phyloP scores from a whole-genome alignment of 2,329 filamentous ascomycete genomes.

The Esteya vermicola region DNA sequence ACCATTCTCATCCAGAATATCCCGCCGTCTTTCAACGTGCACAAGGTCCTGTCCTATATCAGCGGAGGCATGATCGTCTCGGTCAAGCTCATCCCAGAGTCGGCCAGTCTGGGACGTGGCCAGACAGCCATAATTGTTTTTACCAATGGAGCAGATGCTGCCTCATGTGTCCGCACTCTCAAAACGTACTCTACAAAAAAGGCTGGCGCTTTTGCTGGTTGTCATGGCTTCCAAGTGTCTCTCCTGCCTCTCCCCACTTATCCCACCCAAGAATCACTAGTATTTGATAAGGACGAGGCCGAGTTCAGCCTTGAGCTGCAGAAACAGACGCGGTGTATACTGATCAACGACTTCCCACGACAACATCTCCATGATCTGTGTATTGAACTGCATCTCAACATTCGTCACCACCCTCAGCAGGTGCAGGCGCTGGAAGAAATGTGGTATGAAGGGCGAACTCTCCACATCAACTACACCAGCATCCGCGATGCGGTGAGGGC shows the following conservation, averaged over 20 bases:
- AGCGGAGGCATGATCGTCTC: constrained; percentile 6
- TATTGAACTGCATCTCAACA: constrained; percentile 5
- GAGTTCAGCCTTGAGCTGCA: background rate
- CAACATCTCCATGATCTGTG: constrained; percentile 6
- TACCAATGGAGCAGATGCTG: constrained; percentile 4
- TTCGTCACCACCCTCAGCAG: background rate
- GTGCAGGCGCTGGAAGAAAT: constrained; percentile 7
- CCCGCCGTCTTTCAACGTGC: constrained; percentile 1
- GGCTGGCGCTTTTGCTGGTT: background rate
- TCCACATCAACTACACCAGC: constrained; percentile 9
- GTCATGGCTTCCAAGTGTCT: background rate
- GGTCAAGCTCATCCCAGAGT: constrained; percentile 2
- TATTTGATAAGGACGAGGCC: background rate
- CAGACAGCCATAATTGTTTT: constrained; percentile 8
- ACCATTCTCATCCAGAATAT: constrained; percentile 8
- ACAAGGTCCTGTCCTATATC: constrained; percentile 7
- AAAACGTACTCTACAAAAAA: background rate
- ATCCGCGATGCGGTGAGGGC: constrained; percentile 7
- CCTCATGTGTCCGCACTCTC: background rate
- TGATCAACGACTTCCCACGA: constrained; percentile 6
- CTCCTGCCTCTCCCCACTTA: constrained; percentile 7
- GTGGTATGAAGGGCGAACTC: constrained; percentile 6
- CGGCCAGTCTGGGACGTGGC: background rate
- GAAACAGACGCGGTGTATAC: constrained; percentile 6
- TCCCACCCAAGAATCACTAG: constrained; percentile 2